A percentile compares a stretch with the other conserved stretches of the same genome.
Evolutionary conservation across 1,139 yeast species (phyloP).

Genomic region (Saccharomyces hybrid): DNA sequence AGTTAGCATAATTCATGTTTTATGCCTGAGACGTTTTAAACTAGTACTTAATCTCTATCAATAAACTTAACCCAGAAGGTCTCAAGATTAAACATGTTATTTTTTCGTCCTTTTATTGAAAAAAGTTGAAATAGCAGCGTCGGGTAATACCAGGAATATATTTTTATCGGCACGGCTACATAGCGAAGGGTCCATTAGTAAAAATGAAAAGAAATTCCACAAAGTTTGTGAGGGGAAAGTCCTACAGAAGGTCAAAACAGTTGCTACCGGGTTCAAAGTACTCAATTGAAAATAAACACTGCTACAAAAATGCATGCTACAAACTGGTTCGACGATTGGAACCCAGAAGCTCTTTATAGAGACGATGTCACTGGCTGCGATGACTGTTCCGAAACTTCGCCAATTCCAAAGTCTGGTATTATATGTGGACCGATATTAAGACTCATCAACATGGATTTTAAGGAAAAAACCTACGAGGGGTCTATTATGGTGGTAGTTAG

Average conservation of each 20-base stretch:
- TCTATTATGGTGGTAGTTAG: slow-evolving; percentile 41
- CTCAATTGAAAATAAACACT: neutral
- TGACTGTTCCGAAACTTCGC: slow-evolving; percentile 18
- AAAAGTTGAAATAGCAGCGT: neutral
- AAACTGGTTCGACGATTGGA: slow-evolving; percentile 25
- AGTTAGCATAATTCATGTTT: neutral
- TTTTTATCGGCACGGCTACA: slow-evolving; percentile 1
- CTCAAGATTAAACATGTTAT: neutral
- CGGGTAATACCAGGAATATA: neutral
- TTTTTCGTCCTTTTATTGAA: neutral
- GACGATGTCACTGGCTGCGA: slow-evolving; percentile 18
- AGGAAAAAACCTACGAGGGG: slow-evolving; percentile 50
- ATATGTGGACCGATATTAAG: slow-evolving; percentile 73
- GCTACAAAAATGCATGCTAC: neutral
- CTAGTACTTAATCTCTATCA: neutral
- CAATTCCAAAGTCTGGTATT: slow-evolving; percentile 18
- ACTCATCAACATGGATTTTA: slow-evolving; percentile 49
- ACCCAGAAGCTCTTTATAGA: slow-evolving; percentile 17
- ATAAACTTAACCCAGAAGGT: neutral
- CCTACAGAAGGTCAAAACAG: neutral
- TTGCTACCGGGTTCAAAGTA: neutral
- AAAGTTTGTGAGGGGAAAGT: neutral
- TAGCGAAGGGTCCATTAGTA: neutral
- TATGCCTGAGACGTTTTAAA: neutral
- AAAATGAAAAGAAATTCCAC: neutral